These are phyloP conservation scores for Penicillium psychrofluorescens DNA, from an alignment of 495 filamentous ascomycete species.

Conservation along the genomic window DNA sequence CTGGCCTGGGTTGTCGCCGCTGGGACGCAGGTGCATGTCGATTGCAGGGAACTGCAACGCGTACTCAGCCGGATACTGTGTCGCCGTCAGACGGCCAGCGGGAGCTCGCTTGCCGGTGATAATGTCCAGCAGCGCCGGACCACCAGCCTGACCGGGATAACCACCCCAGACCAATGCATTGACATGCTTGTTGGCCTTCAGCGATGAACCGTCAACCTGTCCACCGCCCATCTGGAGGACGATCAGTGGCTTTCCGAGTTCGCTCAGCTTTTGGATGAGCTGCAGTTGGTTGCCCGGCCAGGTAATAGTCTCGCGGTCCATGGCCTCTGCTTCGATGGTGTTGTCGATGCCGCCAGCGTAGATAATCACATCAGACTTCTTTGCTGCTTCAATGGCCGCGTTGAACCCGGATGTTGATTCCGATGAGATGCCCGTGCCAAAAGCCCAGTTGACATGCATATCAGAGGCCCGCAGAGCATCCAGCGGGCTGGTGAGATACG, in stretches of 20 bases:
- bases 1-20: conserved; percentile 35
- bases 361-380: conserved; percentile 47
- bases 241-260: conserved; percentile 45
- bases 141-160: conserved; percentile 55
- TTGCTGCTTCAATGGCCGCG: conserved; percentile 39
- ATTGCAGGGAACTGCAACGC: conserved; percentile 45
- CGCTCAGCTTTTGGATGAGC: conserved; percentile 44
- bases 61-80: conserved; percentile 52
- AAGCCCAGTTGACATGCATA: conserved; percentile 42
- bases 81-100: conserved; percentile 49
- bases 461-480: conserved; percentile 35
- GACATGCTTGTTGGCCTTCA: conserved; percentile 43
- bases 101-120: conserved; percentile 46
- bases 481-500: conserved; percentile 48
- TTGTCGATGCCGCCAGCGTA: conserved; percentile 54
- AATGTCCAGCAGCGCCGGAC: conserved; percentile 47
- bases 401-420: conserved; percentile 30
- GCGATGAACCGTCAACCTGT: conserved; percentile 46
- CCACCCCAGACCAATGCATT: conserved; percentile 51
- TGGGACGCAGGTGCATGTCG: conserved; percentile 50
- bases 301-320: conserved; percentile 47
- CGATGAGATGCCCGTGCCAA: conserved; percentile 34
- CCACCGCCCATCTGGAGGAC: conserved; percentile 55
- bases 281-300: conserved; percentile 53
- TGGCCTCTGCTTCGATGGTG: conserved; percentile 46